phyloP scores from a whole-genome alignment of 2,329 filamentous ascomycete species.

The Microdochium paspali region DNA sequence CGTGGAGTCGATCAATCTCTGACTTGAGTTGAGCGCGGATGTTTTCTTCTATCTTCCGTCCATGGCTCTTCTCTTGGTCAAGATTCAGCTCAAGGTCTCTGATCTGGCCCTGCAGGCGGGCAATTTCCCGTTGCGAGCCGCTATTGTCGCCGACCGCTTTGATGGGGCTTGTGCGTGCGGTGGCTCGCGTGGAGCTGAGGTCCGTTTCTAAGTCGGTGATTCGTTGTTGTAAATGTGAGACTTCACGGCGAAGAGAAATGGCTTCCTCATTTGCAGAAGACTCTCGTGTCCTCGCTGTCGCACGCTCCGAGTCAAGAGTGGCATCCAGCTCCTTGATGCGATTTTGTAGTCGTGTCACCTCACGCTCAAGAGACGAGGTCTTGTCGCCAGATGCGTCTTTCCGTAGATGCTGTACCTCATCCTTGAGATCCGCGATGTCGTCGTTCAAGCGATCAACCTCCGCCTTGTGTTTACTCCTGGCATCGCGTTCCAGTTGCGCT shows the following conservation, averaged over 20 bases:
- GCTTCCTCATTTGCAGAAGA: not conserved
- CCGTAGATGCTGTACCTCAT: constrained; percentile 26
- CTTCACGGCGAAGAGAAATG: not conserved
- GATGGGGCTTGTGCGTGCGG: not conserved
- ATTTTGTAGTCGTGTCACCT: constrained; percentile 11
- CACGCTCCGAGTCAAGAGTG: constrained; percentile 8
- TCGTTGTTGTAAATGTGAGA: not conserved
- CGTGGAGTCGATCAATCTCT: constrained; percentile 40
- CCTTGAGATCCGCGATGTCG: constrained; percentile 37
- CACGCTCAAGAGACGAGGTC: constrained; percentile 12
- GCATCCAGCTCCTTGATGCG: constrained; percentile 13
- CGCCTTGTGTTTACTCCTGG: constrained; percentile 42
- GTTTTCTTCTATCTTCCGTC: constrained; percentile 1
- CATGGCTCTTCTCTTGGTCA: constrained; percentile 1
- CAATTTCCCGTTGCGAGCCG: not conserved
- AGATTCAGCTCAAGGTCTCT: not conserved
- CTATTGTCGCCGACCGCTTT: not conserved
- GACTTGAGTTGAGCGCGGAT: constrained; percentile 27
- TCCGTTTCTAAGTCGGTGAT: not conserved
- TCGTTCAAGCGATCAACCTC: constrained; percentile 40
- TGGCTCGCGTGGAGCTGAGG: not conserved
- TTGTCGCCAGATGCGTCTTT: constrained; percentile 12
- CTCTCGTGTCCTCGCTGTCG: not conserved
- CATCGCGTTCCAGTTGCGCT: constrained; percentile 49
- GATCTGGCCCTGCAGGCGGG: constrained; percentile 12